Evolutionary conservation across 768 basidiomycete species (phyloP), one percentile per base, ranked within the genome.

Genomic region (Hydnomerulius pinastri): DNA sequence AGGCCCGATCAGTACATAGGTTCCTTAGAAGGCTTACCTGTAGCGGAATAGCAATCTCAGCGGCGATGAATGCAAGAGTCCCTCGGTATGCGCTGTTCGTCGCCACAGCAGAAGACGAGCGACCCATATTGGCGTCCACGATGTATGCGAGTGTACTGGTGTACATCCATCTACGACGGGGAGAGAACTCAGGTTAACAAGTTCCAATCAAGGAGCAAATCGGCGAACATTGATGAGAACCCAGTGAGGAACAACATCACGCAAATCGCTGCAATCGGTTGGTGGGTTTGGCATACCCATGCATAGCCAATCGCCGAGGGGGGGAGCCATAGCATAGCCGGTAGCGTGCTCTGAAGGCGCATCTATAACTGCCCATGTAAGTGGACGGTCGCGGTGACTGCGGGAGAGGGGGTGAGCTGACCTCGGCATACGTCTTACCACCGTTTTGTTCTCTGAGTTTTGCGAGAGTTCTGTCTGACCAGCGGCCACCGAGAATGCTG

Each of bases 91-190:
- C 78, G 46, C 86, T 88, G 63, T 95, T 95, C 36, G 75, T 69
- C 1, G 92, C 90, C 8, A 83, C 80, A 0, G 88, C 90, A 2
- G 82, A 82, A 1, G 90, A 87, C 1, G 90, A 90, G 8, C 88
- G 80, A 6, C 93, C 93, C 6, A 74, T 71, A 61, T 95, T 95
- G 6, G 90, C 83, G 59, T 96, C 93, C 15, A 94, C 90, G 36
- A 94, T 79, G 61, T 92, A 95, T 0, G 92, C 87, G 18, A 96
- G 73, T 1, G 86, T 85, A 32, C 80, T 83, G 2, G 80, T 72
- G 61, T 85, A 87, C 44, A 83, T 79, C 67, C 75, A 75, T 51
- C 79, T 82, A 54, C 3, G 43, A 35, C 12, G 4, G 17, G 24
- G 25, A 33, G 37, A 46, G 12, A 15, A 12, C 18, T 52, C 6